Percentiles rank a stretch among this genome's conserved stretches.
phyloP scores from a whole-genome alignment of 2,329 filamentous ascomycete species.

The Fusarium nanum region DNA sequence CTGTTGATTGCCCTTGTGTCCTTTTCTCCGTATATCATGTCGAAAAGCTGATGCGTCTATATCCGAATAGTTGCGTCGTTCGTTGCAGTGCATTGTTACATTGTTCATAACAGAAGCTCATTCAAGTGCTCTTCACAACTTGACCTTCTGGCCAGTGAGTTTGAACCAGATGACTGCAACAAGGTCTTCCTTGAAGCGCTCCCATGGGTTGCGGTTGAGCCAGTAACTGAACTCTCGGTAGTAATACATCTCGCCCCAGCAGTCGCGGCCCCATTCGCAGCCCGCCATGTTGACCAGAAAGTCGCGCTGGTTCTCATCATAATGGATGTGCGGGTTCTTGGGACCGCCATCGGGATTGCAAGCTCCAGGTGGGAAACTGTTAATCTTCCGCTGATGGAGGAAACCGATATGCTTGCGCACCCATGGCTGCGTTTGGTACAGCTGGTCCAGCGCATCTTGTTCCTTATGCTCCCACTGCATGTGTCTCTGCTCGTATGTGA shows the following conservation, averaged over 20 bases:
- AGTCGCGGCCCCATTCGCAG: conserved; percentile 96
- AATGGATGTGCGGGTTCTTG: conserved; percentile 83
- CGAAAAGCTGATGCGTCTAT: conserved; percentile 18
- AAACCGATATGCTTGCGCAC: conserved; percentile 89
- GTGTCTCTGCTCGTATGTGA: conserved; percentile 96
- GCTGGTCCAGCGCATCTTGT: conserved; percentile 92
- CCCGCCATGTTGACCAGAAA: conserved; percentile 99
- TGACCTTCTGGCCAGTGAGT: conserved; percentile 70
- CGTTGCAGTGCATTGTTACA: not conserved
- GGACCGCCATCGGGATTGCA: conserved; percentile 76
- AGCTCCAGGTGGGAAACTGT: conserved; percentile 91
- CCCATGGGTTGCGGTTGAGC: conserved; percentile 86
- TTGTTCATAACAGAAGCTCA: conserved; percentile 2
- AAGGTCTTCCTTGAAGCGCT: conserved; percentile 76
- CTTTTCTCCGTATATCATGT: conserved; percentile 32
- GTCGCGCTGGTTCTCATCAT: conserved; percentile 85
- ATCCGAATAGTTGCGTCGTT: conserved; percentile 5
- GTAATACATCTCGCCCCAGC: conserved; percentile 97
- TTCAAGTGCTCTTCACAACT: conserved; percentile 56
- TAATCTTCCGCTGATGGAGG: conserved; percentile 90
- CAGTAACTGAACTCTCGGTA: conserved; percentile 92
- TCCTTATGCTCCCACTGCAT: conserved; percentile 99
- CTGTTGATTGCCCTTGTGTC: conserved; percentile 13
- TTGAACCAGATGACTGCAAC: conserved; percentile 72
- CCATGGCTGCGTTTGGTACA: conserved; percentile 94